phyloP scores from a whole-genome alignment of 352 stramenopile genomes.

The Globisporangium nagaii region DNA sequence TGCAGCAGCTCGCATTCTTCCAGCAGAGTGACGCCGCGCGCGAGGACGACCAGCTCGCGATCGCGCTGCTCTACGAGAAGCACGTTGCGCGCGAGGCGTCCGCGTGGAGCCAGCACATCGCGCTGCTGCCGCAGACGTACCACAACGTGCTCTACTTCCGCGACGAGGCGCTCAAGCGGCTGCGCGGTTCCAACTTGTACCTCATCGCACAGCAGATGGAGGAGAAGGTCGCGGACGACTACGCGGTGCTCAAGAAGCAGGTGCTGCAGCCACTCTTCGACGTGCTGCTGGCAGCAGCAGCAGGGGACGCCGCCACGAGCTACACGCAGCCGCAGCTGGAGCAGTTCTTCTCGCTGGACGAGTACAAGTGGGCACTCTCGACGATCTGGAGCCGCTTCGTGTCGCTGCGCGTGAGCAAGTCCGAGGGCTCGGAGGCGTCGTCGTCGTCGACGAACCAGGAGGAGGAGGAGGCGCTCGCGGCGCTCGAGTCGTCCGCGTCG shows the following conservation, averaged over 20 bases:
- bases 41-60: conserved; percentile 66
- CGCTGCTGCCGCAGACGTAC: conserved; percentile 50
- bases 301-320: conserved; percentile 15
- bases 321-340: conserved; percentile 16
- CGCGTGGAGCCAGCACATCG: conserved; percentile 61
- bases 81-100: conserved; percentile 36
- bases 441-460: not conserved
- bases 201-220: conserved; percentile 63
- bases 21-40: conserved; percentile 27
- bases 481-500: not conserved
- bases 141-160: conserved; percentile 72
- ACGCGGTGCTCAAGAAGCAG: conserved; percentile 25
- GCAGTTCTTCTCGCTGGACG: conserved; percentile 51
- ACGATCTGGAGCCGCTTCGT: conserved; percentile 86
- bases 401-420: conserved; percentile 36
- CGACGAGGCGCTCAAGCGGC: conserved; percentile 21
- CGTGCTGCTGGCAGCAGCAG: conserved; percentile 14
- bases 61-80: conserved; percentile 70
- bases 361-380: conserved; percentile 82
- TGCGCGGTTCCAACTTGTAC: conserved; percentile 63
- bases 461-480: conserved; percentile 9
- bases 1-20: conserved; percentile 45
- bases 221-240: conserved; percentile 48
- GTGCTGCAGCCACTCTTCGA: conserved; percentile 51
- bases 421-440: conserved; percentile 8